Base-by-base conservation (phyloP, 2,329 filamentous ascomycete species). In the Stagonosporopsis cucurbitacearum region DNA sequence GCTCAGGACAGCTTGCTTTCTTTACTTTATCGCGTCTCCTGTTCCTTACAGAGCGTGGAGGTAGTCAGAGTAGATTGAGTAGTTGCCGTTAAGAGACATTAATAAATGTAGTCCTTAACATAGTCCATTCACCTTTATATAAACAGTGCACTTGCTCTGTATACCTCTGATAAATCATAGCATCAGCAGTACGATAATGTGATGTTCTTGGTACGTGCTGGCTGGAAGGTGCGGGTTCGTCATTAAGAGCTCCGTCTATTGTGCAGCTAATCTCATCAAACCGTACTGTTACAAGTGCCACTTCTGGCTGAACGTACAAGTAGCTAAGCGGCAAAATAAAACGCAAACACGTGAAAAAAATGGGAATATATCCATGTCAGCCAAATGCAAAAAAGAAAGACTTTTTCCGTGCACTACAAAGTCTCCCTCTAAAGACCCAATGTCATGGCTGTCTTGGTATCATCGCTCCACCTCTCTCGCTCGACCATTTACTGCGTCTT, bases 341-440 rank as follows among this genome's bases (percentile, higher is more conserved):
- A 70, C 60, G 61, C 63, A 64, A 66, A 67, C 66, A 68, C 63
- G 63, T 64, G 60, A 67, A 58, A 47, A 56, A 63, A 62, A 60
- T 54, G 52, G 45, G 56, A 65, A 57, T 54, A 57, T 47, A 63
- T 62, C 54, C 58, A 64, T 64, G 54, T 53, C 66, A 63, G 57
- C 59, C 64, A 64, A 66, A 70, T 71, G 66, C 68, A 69, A 70
- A 60, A 68, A 62, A 68, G 64, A 66, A 58, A 64, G 63, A 61
- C 65, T 68, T 69, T 67, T 66, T 58, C 50, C 57, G 48, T 61
- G 51, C 44, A 60, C 63, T 52, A 61, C 57, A 60, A 58, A 59
- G 64, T 60, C 58, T 57, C 28, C 45, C 51, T 50, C 46, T 28
- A 32, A 36, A 54, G 54, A 47, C 40, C 44, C 55, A 53, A 59